phyloP scores from a whole-genome alignment of 345 rosid species.

The Pistacia vera region DNA sequence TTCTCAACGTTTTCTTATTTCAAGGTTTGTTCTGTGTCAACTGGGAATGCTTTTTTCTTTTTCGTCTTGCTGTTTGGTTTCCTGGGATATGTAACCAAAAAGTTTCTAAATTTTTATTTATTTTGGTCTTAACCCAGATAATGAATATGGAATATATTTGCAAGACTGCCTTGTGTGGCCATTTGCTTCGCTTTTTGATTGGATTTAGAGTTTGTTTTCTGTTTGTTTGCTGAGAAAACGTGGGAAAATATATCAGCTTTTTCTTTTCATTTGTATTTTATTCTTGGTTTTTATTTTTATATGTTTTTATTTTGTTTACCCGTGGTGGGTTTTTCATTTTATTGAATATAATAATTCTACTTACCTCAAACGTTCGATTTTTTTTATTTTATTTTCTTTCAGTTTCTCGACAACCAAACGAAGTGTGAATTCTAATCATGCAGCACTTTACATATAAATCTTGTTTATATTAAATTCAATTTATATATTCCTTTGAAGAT shows the following conservation, averaged over 20 bases:
- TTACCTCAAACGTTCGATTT: background rate
- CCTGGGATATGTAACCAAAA: background rate
- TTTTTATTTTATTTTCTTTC: background rate
- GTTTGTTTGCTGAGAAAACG: slow-evolving; percentile 9
- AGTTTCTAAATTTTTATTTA: background rate
- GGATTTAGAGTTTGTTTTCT: background rate
- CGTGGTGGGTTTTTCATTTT: background rate
- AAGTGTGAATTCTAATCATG: background rate
- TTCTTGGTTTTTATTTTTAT: background rate
- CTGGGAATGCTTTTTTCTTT: background rate
- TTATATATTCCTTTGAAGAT: background rate
- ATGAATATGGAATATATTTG: background rate
- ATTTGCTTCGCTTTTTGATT: background rate
- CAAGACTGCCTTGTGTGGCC: background rate
- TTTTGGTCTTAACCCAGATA: background rate
- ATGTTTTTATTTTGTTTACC: background rate
- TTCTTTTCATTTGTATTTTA: background rate
- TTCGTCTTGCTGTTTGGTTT: background rate
- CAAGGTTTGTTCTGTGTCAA: background rate
- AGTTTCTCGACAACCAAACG: background rate
- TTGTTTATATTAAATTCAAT: background rate
- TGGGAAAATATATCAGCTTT: too few relatives aligned
- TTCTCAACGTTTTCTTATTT: background rate
- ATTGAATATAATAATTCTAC: background rate
- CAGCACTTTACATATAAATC: background rate